Evolutionary conservation across 2,329 filamentous ascomycete species (phyloP).

Genomic region (Grosmannia clavigera): DNA sequence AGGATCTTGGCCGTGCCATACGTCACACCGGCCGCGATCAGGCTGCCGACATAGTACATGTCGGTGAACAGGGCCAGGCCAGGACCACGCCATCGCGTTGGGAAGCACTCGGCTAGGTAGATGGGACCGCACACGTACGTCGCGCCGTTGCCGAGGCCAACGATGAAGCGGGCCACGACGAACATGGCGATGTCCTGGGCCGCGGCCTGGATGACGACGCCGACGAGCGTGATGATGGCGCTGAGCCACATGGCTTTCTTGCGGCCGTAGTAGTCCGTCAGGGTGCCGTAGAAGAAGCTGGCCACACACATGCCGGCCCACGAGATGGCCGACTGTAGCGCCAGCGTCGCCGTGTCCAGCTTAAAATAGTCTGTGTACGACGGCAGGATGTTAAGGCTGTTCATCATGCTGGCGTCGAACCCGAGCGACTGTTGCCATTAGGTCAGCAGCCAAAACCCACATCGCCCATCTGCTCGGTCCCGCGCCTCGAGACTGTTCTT

Average conservation of each 20-base stretch:
- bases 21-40: slow-evolving; percentile 22
- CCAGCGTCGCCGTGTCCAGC: slow-evolving; percentile 18
- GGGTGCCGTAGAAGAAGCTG: slow-evolving; percentile 9
- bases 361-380: slow-evolving; percentile 21
- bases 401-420: not conserved
- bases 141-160: slow-evolving; percentile 50
- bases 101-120: slow-evolving; percentile 39
- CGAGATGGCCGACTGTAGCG: slow-evolving; percentile 6
- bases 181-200: slow-evolving; percentile 38
- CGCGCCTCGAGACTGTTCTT: not conserved
- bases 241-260: slow-evolving; percentile 10
- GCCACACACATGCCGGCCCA: slow-evolving; percentile 13
- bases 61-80: not conserved
- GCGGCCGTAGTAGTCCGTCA: slow-evolving; percentile 14
- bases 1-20: slow-evolving; percentile 37
- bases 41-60: slow-evolving; percentile 43
- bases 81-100: not conserved
- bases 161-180: slow-evolving; percentile 43
- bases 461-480: too few species aligned
- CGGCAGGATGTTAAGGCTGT: slow-evolving; percentile 20
- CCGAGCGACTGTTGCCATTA: not conserved
- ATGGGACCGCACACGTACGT: slow-evolving; percentile 47
- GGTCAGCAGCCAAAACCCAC: not conserved
- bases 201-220: slow-evolving; percentile 9
- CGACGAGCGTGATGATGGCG: slow-evolving; percentile 9